phyloP scores from a whole-genome alignment of 1,284 basidiomycete genomes.

The Porodaedalea pini region DNA sequence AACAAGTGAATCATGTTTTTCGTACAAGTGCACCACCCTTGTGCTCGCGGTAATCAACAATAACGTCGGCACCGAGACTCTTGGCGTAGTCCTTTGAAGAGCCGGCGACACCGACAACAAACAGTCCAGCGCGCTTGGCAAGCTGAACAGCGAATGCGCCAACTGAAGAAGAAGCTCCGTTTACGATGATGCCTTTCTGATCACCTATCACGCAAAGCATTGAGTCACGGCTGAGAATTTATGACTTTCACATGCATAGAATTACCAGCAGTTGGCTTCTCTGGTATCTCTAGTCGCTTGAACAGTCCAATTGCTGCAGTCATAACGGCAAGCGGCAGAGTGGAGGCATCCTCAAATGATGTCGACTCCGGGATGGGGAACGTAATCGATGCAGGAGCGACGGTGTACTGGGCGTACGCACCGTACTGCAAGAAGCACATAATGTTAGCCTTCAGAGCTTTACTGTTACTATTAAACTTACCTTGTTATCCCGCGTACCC shows the following conservation, averaged over 20 bases:
- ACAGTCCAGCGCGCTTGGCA: conserved; percentile 26
- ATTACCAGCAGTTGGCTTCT: neutral
- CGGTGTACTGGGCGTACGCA: conserved; percentile 14
- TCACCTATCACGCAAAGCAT: neutral
- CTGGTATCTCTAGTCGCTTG: conserved; percentile 25
- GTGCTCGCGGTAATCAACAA: conserved; percentile 30
- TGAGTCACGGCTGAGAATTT: neutral
- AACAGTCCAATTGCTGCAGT: conserved; percentile 34
- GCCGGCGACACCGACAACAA: conserved; percentile 32
- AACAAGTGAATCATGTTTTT: neutral
- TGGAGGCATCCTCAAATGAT: conserved; percentile 32
- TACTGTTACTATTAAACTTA: neutral
- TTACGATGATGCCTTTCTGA: conserved; percentile 27
- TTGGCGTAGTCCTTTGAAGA: conserved; percentile 21
- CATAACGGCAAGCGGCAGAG: conserved; percentile 31
- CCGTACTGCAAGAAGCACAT: conserved; percentile 6
- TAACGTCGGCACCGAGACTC: conserved; percentile 27
- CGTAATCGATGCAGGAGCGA: conserved; percentile 9
- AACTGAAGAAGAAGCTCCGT: conserved; percentile 32
- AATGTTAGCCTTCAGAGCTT: neutral
- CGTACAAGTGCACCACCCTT: neutral
- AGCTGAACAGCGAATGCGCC: conserved; percentile 34
- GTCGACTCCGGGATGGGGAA: conserved; percentile 6
- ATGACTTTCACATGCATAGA: neutral
- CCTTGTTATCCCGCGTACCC: conserved; percentile 7